Evolutionary conservation across 306 rosid species (phyloP).

Genomic region (Canavalia ensiformis): DNA sequence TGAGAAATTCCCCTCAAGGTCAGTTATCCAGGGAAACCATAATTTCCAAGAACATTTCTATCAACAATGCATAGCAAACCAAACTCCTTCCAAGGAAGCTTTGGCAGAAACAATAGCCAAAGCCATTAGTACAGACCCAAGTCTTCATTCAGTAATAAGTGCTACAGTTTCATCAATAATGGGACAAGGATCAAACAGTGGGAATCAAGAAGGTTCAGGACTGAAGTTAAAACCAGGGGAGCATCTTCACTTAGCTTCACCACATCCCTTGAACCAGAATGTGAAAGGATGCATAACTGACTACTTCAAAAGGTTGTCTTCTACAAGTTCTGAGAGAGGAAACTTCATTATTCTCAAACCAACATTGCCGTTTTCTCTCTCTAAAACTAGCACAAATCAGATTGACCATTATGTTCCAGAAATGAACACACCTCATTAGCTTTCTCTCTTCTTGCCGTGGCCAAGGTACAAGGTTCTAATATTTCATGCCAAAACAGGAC

Average conservation of each 20-base stretch:
- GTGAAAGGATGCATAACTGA: slow-evolving; percentile 49
- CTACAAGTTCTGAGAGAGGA: slow-evolving; percentile 50
- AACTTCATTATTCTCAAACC: slow-evolving; percentile 55
- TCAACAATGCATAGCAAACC: slow-evolving; percentile 51
- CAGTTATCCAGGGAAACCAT: slow-evolving; percentile 32
- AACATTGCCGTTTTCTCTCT: slow-evolving; percentile 47
- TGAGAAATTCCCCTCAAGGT: slow-evolving; percentile 33
- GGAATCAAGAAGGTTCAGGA: slow-evolving; percentile 46
- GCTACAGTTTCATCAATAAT: slow-evolving; percentile 70
- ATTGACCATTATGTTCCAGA: slow-evolving; percentile 31
- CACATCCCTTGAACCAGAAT: slow-evolving; percentile 50
- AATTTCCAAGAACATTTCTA: slow-evolving; percentile 48
- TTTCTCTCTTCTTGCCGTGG: no score
- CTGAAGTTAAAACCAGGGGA: slow-evolving; percentile 51
- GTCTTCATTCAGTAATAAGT: slow-evolving; percentile 62
- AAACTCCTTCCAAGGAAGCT: slow-evolving; percentile 50
- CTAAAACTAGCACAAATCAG: slow-evolving; percentile 42
- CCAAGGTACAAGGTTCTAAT: background rate
- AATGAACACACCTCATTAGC: background rate
- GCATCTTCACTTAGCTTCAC: slow-evolving; percentile 40
- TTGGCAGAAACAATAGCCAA: slow-evolving; percentile 68
- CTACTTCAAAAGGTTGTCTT: slow-evolving; percentile 52
- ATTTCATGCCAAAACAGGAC: slow-evolving; percentile 7
- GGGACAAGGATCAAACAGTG: slow-evolving; percentile 53
- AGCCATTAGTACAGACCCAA: slow-evolving; percentile 65